These are phyloP conservation scores for Fusarium temperatum DNA, from an alignment of 2,329 filamentous ascomycete genomes.

Conservation along the genomic window DNA sequence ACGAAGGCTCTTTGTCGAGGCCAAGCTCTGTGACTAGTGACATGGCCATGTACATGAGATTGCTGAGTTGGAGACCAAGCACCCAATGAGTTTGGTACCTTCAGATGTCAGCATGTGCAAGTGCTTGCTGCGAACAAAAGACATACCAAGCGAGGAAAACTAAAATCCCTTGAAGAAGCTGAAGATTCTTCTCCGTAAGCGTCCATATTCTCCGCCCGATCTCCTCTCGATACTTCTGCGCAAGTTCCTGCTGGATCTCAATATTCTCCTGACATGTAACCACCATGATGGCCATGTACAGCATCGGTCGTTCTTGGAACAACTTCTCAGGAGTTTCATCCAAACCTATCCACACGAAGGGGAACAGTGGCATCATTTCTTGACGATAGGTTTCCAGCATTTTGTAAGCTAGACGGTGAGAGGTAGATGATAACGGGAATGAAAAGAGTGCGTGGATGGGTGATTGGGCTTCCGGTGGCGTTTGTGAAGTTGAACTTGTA, in stretches of 20 bases:
- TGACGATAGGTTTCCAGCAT: slow-evolving; percentile 1
- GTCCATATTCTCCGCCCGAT: slow-evolving; percentile 7
- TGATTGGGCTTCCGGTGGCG: background rate
- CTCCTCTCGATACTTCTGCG: slow-evolving; percentile 8
- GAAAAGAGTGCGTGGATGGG: background rate
- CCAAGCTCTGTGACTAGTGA: slow-evolving; percentile 5
- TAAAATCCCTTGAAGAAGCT: background rate
- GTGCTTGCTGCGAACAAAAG: rapidly evolving
- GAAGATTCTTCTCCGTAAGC: slow-evolving; percentile 1
- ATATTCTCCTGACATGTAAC: slow-evolving; percentile 8
- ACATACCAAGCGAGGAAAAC: slow-evolving; percentile 15
- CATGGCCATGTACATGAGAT: slow-evolving; percentile 17
- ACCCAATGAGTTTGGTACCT: slow-evolving; percentile 15
- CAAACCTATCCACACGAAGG: background rate
- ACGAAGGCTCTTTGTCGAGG: background rate
- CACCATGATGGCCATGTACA: slow-evolving; percentile 21
- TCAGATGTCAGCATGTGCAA: background rate
- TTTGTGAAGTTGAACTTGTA: background rate
- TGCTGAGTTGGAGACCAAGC: slow-evolving; percentile 4
- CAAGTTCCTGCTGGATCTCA: background rate
- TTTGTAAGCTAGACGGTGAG: background rate
- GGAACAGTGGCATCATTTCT: slow-evolving; percentile 17
- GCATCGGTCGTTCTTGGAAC: background rate
- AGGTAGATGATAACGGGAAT: background rate
- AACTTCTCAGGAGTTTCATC: background rate